A percentile compares a stretch with the other conserved stretches of the same genome.
phyloP scores from a whole-genome alignment of 495 filamentous ascomycete species.

The Daldinia caldariorum region DNA sequence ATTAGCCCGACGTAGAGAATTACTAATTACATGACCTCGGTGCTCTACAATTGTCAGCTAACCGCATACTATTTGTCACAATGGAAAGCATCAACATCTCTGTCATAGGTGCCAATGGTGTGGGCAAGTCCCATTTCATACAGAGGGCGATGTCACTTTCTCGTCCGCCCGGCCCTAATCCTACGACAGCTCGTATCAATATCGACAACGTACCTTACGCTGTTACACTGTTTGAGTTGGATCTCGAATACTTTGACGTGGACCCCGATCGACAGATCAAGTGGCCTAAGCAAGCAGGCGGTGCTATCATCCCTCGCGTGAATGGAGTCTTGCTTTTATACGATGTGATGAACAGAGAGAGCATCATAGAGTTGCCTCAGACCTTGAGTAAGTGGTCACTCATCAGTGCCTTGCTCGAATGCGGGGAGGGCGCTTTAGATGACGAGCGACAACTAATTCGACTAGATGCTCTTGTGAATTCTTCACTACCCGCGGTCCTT shows the following conservation, averaged over 20 bases:
- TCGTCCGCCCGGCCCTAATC: conserved; percentile 62
- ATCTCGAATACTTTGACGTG: conserved; percentile 72
- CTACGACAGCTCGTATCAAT: conserved; percentile 73
- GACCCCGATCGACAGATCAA: conserved; percentile 71
- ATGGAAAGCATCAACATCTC: conserved; percentile 83
- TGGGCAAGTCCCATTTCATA: conserved; percentile 92
- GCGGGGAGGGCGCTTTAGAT: conserved; percentile 25
- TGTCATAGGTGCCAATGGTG: conserved; percentile 80
- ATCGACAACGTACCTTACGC: conserved; percentile 79
- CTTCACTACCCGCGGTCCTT: conserved; percentile 74
- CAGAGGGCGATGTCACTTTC: conserved; percentile 79
- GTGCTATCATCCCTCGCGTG: conserved; percentile 72
- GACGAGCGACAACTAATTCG: conserved; percentile 20
- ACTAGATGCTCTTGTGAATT: conserved; percentile 74
- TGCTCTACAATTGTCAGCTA: conserved; percentile 11
- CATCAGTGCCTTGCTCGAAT: conserved; percentile 9
- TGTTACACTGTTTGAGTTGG: conserved; percentile 83
- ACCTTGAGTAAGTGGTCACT: conserved; percentile 71
- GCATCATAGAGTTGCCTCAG: conserved; percentile 71
- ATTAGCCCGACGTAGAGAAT: conserved; percentile 19
- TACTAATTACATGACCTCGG: conserved; percentile 24
- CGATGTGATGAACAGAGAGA: conserved; percentile 80
- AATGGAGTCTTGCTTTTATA: conserved; percentile 88
- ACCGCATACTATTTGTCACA: conserved; percentile 17
- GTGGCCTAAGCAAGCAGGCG: conserved; percentile 80